These are phyloP conservation scores for Penicillium sp. DNA, from an alignment of 2,329 filamentous ascomycete genomes.

Conservation along the genomic window DNA sequence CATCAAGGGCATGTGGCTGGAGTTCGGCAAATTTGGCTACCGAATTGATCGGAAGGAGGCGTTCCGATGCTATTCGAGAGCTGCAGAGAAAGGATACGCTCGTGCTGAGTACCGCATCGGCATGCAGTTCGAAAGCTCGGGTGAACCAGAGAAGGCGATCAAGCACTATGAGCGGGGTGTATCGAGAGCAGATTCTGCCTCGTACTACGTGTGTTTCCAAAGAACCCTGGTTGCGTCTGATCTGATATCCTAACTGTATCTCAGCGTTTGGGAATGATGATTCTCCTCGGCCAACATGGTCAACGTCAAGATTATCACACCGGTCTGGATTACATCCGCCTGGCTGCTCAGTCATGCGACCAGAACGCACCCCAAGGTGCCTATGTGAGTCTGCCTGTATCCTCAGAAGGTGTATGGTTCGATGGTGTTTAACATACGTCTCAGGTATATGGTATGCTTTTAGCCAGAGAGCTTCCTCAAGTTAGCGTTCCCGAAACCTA, in stretches of 20 bases:
- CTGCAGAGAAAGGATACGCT: slow-evolving; percentile 81
- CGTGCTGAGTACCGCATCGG: slow-evolving; percentile 95
- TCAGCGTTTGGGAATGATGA: slow-evolving; percentile 95
- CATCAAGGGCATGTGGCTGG: slow-evolving; percentile 92
- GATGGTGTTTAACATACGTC: not conserved
- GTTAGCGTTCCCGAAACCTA: slow-evolving; percentile 72
- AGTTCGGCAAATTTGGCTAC: slow-evolving; percentile 94
- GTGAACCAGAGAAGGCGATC: slow-evolving; percentile 86
- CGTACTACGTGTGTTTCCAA: slow-evolving; percentile 57
- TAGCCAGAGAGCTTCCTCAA: slow-evolving; percentile 86
- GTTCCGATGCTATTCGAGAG: slow-evolving; percentile 77
- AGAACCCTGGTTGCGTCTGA: not conserved
- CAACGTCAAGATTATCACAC: slow-evolving; percentile 75
- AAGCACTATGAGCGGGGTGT: slow-evolving; percentile 85
- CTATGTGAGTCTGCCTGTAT: slow-evolving; percentile 55
- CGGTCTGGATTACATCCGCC: slow-evolving; percentile 77
- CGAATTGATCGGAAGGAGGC: slow-evolving; percentile 92
- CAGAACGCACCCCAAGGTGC: slow-evolving; percentile 96
- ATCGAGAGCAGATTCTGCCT: slow-evolving; percentile 78
- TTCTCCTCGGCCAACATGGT: slow-evolving; percentile 86
- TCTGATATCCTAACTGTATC: slow-evolving; percentile 25
- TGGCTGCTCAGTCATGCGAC: slow-evolving; percentile 81
- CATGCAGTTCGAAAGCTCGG: slow-evolving; percentile 96
- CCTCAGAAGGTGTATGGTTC: not conserved
- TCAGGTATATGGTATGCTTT: slow-evolving; percentile 83